Evolutionary conservation across 148 eudicot genomes (phyloP), one percentile per base, ranked within the genome.

Genomic region (Arbutus unedo): DNA sequence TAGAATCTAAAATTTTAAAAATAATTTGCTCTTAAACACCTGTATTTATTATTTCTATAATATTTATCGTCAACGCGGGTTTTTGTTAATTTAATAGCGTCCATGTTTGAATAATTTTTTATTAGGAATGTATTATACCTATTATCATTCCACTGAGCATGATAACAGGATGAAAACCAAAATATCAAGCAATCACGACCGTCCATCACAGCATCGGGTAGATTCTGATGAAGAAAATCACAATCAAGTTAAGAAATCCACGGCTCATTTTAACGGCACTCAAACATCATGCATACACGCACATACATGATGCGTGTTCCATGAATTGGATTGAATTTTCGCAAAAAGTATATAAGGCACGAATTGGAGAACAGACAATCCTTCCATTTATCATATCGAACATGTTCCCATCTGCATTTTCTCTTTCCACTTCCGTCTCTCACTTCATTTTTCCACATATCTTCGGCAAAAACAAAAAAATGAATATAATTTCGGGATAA

Each of bases 351-450:
- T 78, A 78, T 48, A 79, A 66, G 45, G 74, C 13, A 31, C 38
- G 59, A 66, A 59, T 7, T 50, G 81, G n/a, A 74, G 54, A 51
- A 47, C 75, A 16, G 50, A 59, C 82, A 66, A 50, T 80, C 75
- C 75, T 66, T 49, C 82, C 60, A 67, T 79, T 80, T 67, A 80
- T 50, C 74, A 80, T 43, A 51, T 80, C 82, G 31, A 4, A 76
- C 70, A 82, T 70, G 49, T 38, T 56, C 41, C 74, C 85, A 51
- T 45, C 48, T 84, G 48, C 59, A 48, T 21, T 73, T 79, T 72
- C 50, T 59, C 11, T 55, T 56, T 57, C 14, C 54, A 44, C 14
- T n/a, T 6, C 43, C 8, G 41, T 64, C 74, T 43, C 48, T 67
- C 60, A 16, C 76, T 51, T 9, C 38, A 83, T 56, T 45, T 83